Evolutionary conservation across 148 eudicot species (phyloP).

Genomic region (Heliosperma pusillum): DNA sequence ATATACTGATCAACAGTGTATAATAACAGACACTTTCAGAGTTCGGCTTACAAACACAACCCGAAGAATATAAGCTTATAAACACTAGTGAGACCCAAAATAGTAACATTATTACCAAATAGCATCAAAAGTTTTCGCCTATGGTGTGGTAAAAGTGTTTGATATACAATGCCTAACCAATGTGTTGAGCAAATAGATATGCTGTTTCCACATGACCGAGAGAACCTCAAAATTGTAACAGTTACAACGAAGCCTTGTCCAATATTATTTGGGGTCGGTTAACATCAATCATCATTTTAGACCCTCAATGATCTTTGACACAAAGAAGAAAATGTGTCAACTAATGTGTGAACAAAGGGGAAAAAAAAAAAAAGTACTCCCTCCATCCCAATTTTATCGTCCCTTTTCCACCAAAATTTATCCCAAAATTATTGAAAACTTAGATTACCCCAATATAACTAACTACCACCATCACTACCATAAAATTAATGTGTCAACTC

Average conservation of each 20-base stretch:
- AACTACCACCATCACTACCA: too few relatives aligned
- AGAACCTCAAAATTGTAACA: constrained; percentile 1
- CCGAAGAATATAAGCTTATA: neutral
- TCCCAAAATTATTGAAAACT: too few relatives aligned
- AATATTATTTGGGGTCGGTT: neutral
- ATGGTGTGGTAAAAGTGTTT: neutral
- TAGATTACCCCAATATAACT: too few relatives aligned
- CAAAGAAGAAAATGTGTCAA: too few relatives aligned
- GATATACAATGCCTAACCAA: neutral
- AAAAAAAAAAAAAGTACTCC: too few relatives aligned
- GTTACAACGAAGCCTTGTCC: too few relatives aligned
- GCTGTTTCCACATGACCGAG: neutral
- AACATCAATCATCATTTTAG: neutral
- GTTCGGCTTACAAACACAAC: neutral
- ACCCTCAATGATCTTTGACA: neutral
- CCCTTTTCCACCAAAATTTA: too few relatives aligned
- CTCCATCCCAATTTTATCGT: too few relatives aligned
- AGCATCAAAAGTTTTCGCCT: neutral
- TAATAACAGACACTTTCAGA: neutral
- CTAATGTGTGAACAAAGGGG: too few relatives aligned
- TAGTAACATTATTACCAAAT: neutral
- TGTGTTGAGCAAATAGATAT: neutral
- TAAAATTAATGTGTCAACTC: too few relatives aligned
- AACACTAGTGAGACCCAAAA: neutral
- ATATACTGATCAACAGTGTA: too few relatives aligned